Percentiles rank a stretch among this genome's conserved stretches.
Evolutionary conservation across 176 grass and related monocot genomes (phyloP).

Genomic region (Bothriochloa decipiens): DNA sequence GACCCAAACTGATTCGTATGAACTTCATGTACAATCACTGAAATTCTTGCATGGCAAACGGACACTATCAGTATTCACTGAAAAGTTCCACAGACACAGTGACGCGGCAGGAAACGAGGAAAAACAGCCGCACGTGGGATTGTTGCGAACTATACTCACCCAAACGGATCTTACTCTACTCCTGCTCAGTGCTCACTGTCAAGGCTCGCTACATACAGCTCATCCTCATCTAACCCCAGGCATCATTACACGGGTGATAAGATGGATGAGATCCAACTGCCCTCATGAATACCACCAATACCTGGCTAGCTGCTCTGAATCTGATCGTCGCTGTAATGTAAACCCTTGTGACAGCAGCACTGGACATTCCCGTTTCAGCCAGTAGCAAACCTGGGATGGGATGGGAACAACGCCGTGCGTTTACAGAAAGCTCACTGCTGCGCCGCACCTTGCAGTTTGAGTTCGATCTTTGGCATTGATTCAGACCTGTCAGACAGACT

Average conservation of each 20-base stretch:
- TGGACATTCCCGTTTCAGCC: neutral
- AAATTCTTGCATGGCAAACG: neutral
- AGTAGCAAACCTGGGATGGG: neutral
- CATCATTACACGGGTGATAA: slow-evolving; percentile 19
- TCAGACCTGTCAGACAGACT: neutral
- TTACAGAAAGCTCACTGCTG: neutral
- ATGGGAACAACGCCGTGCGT: neutral
- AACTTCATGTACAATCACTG: neutral
- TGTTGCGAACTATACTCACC: neutral
- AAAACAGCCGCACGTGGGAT: slow-evolving; percentile 20
- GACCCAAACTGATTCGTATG: neutral
- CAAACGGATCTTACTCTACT: neutral
- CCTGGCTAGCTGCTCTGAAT: neutral
- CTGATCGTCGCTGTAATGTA: neutral
- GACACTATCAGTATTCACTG: no score
- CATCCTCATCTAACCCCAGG: slow-evolving; percentile 35
- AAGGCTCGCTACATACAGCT: slow-evolving; percentile 35
- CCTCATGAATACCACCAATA: slow-evolving; percentile 40
- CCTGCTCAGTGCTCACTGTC: neutral
- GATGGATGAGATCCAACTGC: slow-evolving; percentile 37
- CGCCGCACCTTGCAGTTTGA: neutral
- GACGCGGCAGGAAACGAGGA: neutral
- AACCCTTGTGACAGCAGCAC: neutral
- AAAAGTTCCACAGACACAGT: neutral
- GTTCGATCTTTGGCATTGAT: neutral